A percentile compares a stretch with the other conserved stretches of the same genome.
phyloP scores from a whole-genome alignment of 352 stramenopile species.

The Pseudoperonospora humuli region DNA sequence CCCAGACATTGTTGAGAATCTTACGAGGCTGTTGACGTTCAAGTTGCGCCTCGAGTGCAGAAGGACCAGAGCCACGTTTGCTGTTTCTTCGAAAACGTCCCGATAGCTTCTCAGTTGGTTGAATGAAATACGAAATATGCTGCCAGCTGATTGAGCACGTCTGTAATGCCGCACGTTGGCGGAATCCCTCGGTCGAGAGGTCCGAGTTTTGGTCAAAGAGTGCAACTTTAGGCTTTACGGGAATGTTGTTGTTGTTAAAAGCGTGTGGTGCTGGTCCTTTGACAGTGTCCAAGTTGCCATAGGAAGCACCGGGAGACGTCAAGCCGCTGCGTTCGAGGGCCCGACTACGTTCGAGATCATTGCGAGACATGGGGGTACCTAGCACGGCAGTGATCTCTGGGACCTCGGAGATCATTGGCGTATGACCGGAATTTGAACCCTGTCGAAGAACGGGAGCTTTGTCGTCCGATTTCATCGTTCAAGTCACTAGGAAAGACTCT shows the following conservation, averaged over 20 bases:
- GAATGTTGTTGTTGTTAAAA: conserved; percentile 21
- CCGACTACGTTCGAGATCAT: conserved; percentile 20
- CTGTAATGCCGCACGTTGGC: conserved; percentile 23
- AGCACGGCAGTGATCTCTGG: conserved; percentile 25
- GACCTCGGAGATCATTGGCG: conserved; percentile 20
- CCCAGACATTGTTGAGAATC: conserved; percentile 64
- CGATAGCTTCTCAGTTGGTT: conserved; percentile 20
- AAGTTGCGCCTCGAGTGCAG: conserved; percentile 23
- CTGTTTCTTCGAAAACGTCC: conserved; percentile 14
- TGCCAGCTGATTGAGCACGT: conserved; percentile 60
- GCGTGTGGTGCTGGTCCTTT: conserved; percentile 18
- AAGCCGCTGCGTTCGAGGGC: conserved; percentile 9
- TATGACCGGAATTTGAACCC: conserved; percentile 14
- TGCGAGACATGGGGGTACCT: conserved; percentile 14
- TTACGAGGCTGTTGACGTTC: conserved; percentile 30
- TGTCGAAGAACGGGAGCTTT: conserved; percentile 14
- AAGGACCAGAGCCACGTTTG: conserved; percentile 21
- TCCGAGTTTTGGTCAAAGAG: conserved; percentile 26
- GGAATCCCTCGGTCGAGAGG: conserved; percentile 25
- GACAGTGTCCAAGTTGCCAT: conserved; percentile 17
- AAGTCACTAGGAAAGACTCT: not conserved
- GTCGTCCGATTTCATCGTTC: conserved; percentile 10
- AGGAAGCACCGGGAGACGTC: conserved; percentile 17
- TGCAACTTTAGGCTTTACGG: conserved; percentile 26
- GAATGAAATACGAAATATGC: conserved; percentile 53